Percentiles rank a stretch among this genome's conserved stretches.
phyloP scores from a whole-genome alignment of 2,329 filamentous ascomycete genomes.

The Xylariaceae sp. region DNA sequence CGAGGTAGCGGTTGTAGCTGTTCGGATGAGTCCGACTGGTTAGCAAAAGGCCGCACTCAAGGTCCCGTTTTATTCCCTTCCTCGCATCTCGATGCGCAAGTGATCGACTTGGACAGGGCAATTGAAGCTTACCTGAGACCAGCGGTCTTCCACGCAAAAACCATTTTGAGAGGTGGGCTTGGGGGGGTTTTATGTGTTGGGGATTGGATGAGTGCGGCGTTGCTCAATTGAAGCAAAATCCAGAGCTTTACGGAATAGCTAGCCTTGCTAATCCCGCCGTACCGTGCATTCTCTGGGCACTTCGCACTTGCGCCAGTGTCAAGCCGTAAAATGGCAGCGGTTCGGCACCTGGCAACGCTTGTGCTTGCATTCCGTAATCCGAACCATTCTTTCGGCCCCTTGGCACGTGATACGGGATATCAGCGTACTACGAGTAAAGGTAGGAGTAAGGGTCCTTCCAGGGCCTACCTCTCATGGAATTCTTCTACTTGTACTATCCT shows the following conservation, averaged over 20 bases:
- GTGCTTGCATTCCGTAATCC: background rate
- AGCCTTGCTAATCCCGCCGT: background rate
- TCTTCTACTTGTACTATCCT: background rate
- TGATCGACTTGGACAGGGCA: background rate
- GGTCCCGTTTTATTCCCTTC: background rate
- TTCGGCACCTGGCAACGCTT: slow-evolving; percentile 12
- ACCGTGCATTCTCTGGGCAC: background rate
- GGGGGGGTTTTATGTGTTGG: slow-evolving; percentile 23
- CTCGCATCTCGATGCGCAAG: slow-evolving; percentile 3
- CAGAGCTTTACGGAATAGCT: slow-evolving; percentile 15
- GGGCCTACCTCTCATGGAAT: background rate
- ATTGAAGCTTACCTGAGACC: slow-evolving; percentile 75
- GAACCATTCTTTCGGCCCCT: background rate
- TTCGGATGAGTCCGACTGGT: slow-evolving; percentile 29
- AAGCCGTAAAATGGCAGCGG: background rate
- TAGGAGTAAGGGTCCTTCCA: background rate
- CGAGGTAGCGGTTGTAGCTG: slow-evolving; percentile 99
- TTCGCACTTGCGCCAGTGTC: slow-evolving; percentile 8
- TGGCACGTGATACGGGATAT: slow-evolving; percentile 10
- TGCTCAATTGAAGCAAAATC: slow-evolving; percentile 27
- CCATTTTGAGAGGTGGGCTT: slow-evolving; percentile 64
- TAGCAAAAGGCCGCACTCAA: slow-evolving; percentile 29
- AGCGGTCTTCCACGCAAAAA: slow-evolving; percentile 97
- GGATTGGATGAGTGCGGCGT: slow-evolving; percentile 32
- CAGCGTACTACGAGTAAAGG: background rate